These are phyloP conservation scores for Blastobotrys indianensis DNA, from an alignment of 1,139 yeast genomes.

Conservation along the genomic window DNA sequence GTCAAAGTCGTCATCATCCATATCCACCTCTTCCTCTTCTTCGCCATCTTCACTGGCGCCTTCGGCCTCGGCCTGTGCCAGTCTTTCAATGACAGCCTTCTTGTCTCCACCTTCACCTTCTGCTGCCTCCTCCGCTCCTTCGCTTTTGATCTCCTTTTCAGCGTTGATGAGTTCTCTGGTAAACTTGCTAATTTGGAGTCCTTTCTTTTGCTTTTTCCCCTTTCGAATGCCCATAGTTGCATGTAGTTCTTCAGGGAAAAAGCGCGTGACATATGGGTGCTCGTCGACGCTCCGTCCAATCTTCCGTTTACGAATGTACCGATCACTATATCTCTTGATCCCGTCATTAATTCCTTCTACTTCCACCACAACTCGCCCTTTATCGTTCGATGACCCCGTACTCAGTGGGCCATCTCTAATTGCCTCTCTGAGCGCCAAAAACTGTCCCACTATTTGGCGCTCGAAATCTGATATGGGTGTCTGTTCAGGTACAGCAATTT, in stretches of 20 bases:
- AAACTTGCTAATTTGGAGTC: constrained; percentile 26
- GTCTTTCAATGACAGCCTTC: constrained; percentile 14
- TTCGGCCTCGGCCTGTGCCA: constrained; percentile 41
- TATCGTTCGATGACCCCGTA: constrained; percentile 47
- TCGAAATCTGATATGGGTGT: constrained; percentile 55
- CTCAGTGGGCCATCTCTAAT: constrained; percentile 73
- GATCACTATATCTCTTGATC: constrained; percentile 35
- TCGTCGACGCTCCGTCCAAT: constrained; percentile 76
- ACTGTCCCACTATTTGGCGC: constrained; percentile 56
- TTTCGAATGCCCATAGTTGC: constrained; percentile 62
- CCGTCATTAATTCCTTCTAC: constrained; percentile 31
- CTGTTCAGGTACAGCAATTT: constrained; percentile 51
- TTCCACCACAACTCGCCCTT: constrained; percentile 25
- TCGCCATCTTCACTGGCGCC: constrained; percentile 43
- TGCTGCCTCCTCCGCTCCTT: constrained; percentile 19
- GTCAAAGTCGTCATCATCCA: constrained; percentile 72
- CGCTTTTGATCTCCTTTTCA: constrained; percentile 46
- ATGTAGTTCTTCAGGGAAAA: constrained; percentile 78
- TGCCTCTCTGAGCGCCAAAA: constrained; percentile 50
- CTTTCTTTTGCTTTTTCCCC: constrained; percentile 21
- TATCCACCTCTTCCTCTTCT: constrained; percentile 61
- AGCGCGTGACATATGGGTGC: constrained; percentile 56
- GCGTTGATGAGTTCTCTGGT: constrained; percentile 31
- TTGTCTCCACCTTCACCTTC: constrained; percentile 39
- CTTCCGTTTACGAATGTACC: constrained; percentile 55